phyloP scores from a whole-genome alignment of 2,329 filamentous ascomycete genomes.

The Cryphonectria japonica region DNA sequence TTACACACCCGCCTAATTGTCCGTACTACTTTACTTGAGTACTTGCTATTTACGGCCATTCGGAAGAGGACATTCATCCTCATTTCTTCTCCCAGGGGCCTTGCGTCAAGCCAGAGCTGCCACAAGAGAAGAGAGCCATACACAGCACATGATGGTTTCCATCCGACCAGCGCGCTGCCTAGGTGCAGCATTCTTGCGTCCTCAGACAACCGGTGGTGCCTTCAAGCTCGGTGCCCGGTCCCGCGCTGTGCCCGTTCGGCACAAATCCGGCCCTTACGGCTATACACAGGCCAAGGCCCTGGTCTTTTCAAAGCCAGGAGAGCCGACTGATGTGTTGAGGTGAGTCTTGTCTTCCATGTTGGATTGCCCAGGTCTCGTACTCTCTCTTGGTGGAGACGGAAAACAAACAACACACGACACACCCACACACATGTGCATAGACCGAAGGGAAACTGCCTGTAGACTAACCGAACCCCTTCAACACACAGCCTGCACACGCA shows the following conservation, averaged over 20 bases:
- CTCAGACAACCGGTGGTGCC: slow-evolving; percentile 9
- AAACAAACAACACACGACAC: not conserved
- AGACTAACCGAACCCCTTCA: not conserved
- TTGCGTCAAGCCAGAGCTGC: not conserved
- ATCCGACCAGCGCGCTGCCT: slow-evolving; percentile 27
- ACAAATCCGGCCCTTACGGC: slow-evolving; percentile 69
- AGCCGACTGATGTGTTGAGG: slow-evolving; percentile 72
- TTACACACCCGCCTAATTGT: not conserved
- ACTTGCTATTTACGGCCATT: not conserved
- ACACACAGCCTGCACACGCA: slow-evolving; percentile 66
- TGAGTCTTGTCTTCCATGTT: slow-evolving; percentile 38
- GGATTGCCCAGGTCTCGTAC: no score
- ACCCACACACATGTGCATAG: not conserved
- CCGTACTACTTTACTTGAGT: not conserved
- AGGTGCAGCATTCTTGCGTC: slow-evolving; percentile 22
- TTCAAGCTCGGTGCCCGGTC: slow-evolving; percentile 21
- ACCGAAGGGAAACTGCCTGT: not conserved
- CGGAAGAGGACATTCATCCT: not conserved
- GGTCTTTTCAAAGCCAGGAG: slow-evolving; percentile 74
- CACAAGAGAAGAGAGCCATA: not conserved
- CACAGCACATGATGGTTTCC: slow-evolving; percentile 24
- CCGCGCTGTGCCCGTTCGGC: slow-evolving; percentile 41
- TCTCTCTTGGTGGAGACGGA: not conserved
- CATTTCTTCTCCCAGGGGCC: not conserved
- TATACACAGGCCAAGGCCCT: slow-evolving; percentile 87